phyloP scores from a whole-genome alignment of 2,329 filamentous ascomycete species.

The Juglanconis sp. region DNA sequence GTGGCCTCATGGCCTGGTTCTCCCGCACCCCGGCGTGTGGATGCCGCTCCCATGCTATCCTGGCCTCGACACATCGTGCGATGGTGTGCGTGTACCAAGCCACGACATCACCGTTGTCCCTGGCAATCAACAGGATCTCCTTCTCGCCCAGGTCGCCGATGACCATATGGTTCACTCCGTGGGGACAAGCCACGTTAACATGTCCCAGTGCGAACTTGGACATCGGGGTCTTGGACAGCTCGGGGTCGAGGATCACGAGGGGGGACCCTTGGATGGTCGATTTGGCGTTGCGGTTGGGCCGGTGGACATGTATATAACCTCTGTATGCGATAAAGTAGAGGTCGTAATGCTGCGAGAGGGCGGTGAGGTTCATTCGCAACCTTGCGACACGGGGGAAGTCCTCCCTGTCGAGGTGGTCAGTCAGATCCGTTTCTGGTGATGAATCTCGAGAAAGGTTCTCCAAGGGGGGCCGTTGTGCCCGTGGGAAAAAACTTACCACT shows the following conservation, averaged over 20 bases:
- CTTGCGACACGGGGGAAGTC: conserved; percentile 27
- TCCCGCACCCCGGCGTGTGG: background rate
- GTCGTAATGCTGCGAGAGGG: conserved; percentile 57
- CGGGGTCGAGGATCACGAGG: conserved; percentile 43
- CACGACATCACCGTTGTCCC: conserved; percentile 73
- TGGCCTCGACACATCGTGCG: conserved; percentile 38
- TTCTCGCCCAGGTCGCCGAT: conserved; percentile 66
- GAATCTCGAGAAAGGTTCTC: background rate
- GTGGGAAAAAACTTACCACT: conserved; percentile 1
- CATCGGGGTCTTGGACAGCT: conserved; percentile 8
- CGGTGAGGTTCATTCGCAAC: conserved; percentile 52
- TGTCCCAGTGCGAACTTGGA: background rate
- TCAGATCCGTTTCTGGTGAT: background rate
- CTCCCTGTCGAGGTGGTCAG: background rate
- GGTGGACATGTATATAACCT: conserved; percentile 56
- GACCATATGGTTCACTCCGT: conserved; percentile 67
- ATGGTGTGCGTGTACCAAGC: conserved; percentile 64
- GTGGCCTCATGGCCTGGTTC: background rate
- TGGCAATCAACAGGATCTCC: conserved; percentile 66
- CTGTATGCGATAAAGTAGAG: conserved; percentile 61
- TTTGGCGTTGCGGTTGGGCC: conserved; percentile 45
- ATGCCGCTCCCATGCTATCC: background rate
- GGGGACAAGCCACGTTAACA: conserved; percentile 40
- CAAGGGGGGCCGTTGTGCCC: background rate
- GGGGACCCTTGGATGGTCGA: conserved; percentile 42